Conservation (phyloP, 495 filamentous ascomycete species). For the Xylaria cubensis region DNA sequence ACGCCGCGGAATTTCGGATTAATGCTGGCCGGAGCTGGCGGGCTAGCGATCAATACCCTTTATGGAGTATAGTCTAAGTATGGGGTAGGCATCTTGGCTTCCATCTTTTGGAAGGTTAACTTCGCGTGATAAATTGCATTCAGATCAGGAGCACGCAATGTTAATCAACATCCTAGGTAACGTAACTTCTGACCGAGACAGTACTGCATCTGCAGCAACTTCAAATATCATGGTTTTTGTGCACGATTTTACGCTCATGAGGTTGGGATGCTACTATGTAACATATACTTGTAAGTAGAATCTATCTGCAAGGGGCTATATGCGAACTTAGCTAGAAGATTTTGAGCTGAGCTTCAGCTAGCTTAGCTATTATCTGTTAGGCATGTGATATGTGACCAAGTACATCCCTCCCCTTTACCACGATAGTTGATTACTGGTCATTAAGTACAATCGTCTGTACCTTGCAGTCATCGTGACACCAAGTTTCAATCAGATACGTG, state of each 20-base stretch:
- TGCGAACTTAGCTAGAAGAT: not conserved
- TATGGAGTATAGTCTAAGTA: not conserved
- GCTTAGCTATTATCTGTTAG: not conserved
- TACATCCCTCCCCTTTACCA: not conserved
- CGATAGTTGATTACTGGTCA: not conserved
- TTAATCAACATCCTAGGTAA: not conserved
- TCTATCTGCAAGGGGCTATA: not conserved
- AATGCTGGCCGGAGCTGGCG: not conserved
- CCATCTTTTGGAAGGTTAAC: not conserved
- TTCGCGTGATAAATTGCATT: not conserved
- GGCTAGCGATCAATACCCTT: not conserved
- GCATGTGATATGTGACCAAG: not conserved
- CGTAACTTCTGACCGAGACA: not conserved
- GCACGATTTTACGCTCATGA: not conserved
- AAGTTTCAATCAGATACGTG: not conserved
- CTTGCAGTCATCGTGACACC: not conserved
- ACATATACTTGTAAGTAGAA: not conserved
- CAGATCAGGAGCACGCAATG: not conserved
- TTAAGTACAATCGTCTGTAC: not conserved
- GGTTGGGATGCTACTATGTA: not conserved
- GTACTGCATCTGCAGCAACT: not conserved
- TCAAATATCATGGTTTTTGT: not conserved
- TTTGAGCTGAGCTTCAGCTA: not conserved
- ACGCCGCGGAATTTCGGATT: conserved; percentile 11
- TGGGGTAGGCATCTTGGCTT: not conserved